These are phyloP conservation scores for Aureobasidium subglaciale DNA, from an alignment of 2,329 filamentous ascomycete genomes.

Conservation along the genomic window DNA sequence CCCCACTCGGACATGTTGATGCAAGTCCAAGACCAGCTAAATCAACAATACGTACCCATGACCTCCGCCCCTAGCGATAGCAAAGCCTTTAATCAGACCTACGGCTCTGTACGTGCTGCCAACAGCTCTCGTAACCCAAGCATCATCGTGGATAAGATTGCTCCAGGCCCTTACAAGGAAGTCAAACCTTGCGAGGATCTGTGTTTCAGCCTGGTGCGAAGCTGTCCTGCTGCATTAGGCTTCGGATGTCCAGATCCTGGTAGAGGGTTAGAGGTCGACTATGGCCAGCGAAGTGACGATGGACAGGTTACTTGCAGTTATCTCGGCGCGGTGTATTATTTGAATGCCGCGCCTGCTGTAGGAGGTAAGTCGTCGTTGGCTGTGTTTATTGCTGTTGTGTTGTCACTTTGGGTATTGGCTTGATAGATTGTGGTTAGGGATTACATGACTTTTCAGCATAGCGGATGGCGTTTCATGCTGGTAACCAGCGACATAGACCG, in stretches of 20 bases:
- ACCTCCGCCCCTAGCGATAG: constrained; percentile 27
- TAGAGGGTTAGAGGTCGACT: constrained; percentile 43
- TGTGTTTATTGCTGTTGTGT: background rate
- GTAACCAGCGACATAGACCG: no score
- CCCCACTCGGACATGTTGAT: background rate
- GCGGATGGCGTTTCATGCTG: constrained; percentile 3
- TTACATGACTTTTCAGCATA: background rate
- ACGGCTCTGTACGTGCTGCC: constrained; percentile 25
- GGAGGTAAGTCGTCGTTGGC: background rate
- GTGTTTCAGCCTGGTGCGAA: constrained; percentile 79
- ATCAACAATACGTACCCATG: constrained; percentile 27
- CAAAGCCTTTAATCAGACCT: constrained; percentile 26
- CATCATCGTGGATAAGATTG: constrained; percentile 61
- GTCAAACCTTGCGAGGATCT: constrained; percentile 80
- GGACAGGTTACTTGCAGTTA: constrained; percentile 29
- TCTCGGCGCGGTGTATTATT: constrained; percentile 30
- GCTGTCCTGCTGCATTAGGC: constrained; percentile 67
- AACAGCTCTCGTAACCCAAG: constrained; percentile 33
- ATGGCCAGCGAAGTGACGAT: constrained; percentile 34
- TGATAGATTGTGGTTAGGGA: background rate
- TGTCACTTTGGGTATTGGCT: background rate
- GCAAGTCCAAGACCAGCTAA: constrained; percentile 18
- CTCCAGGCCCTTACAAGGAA: constrained; percentile 89
- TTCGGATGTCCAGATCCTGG: constrained; percentile 64
- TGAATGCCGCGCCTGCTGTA: constrained; percentile 19